Conservation (phyloP, 2,329 filamentous ascomycete species). For the Ophiostoma montium region DNA sequence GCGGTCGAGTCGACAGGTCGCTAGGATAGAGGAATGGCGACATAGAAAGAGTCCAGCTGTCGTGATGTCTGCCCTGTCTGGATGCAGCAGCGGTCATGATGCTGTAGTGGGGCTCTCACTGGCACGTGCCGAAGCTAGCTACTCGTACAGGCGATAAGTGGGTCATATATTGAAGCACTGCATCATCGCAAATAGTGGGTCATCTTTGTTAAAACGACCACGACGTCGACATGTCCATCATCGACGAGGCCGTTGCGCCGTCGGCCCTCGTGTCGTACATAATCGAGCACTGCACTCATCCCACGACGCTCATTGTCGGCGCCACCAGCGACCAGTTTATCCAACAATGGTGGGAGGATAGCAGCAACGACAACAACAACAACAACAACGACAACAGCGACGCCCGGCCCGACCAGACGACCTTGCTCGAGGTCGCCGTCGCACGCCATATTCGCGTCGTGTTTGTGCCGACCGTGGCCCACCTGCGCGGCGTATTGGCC, state of each 20-base stretch:
- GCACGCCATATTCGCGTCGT: constrained; percentile 54
- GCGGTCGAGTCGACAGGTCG: not conserved
- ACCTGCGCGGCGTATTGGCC: constrained; percentile 63
- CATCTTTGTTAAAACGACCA: too few species aligned
- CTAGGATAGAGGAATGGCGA: not conserved
- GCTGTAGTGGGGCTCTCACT: not conserved
- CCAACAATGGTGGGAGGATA: constrained; percentile 33
- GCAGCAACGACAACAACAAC: constrained; percentile 1
- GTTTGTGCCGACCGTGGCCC: constrained; percentile 63
- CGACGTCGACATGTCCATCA: constrained; percentile 18
- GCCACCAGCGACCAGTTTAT: constrained; percentile 51
- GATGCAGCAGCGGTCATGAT: not conserved
- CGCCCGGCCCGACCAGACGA: constrained; percentile 37
- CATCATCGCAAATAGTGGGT: not conserved
- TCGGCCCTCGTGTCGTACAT: constrained; percentile 52
- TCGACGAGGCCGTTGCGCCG: constrained; percentile 39
- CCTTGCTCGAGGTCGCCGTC: constrained; percentile 53
- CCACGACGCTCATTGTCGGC: constrained; percentile 59
- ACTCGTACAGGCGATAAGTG: too few species aligned
- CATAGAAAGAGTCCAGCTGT: not conserved
- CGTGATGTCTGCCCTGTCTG: not conserved
- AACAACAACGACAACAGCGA: constrained; percentile 7
- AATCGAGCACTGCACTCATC: constrained; percentile 37
- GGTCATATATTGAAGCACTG: too few species aligned
- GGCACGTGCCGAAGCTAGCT: too few species aligned